These are phyloP conservation scores for Albizia julibrissin DNA, from an alignment of 306 rosid species.

Conservation along the genomic window DNA sequence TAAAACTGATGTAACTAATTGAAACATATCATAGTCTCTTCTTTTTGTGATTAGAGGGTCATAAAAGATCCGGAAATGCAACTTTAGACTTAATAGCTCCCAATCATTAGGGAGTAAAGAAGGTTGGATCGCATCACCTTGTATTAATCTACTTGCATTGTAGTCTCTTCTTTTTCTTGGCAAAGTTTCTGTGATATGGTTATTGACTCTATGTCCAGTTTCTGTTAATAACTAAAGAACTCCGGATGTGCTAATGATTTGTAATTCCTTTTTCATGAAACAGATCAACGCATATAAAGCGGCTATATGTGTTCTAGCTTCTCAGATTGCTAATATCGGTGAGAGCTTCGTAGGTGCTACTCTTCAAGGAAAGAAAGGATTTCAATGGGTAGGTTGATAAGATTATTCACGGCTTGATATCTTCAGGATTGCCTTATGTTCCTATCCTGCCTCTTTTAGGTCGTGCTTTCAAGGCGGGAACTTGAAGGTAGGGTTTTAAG, in stretches of 20 bases:
- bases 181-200: neutral
- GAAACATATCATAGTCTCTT: neutral
- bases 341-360: constrained; percentile 96
- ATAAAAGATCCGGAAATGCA: neutral
- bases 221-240: constrained; percentile 3
- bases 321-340: constrained; percentile 94
- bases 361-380: constrained; percentile 92
- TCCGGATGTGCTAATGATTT: neutral
- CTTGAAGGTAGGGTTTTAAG: neutral
- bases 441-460: constrained; percentile 10
- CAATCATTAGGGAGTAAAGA: neutral
- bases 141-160: neutral
- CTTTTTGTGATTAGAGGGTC: neutral
- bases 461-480: neutral
- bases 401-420: neutral
- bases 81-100: neutral
- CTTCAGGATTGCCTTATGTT: neutral
- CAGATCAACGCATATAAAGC: constrained; percentile 71
- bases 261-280: constrained; percentile 23
- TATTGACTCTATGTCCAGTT: neutral
- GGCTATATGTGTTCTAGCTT: constrained; percentile 75
- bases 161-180: neutral
- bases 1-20: neutral
- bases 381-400: constrained; percentile 72
- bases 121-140: neutral